phyloP scores from a whole-genome alignment of 352 stramenopile genomes.

The Pythium inflatum region DNA sequence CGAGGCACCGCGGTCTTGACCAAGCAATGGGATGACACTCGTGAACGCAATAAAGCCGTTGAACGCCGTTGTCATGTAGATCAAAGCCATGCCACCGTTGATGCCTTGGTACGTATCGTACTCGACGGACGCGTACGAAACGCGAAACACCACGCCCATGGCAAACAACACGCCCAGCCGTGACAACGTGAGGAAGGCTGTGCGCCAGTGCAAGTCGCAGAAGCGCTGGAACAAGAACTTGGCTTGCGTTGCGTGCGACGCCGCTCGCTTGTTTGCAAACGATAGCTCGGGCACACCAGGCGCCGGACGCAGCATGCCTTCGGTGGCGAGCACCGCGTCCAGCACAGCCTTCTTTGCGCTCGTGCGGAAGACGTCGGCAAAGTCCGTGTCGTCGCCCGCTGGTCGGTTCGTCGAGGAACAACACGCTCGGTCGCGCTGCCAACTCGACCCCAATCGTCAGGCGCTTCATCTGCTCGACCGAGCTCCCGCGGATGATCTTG shows the following conservation, averaged over 20 bases:
- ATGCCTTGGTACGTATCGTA: conserved; percentile 36
- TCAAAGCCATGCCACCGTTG: conserved; percentile 53
- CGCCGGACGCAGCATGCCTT: not conserved
- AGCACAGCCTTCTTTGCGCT: conserved; percentile 12
- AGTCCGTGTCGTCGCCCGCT: conserved; percentile 42
- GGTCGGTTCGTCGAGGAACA: conserved; percentile 89
- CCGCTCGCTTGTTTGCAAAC: conserved; percentile 26
- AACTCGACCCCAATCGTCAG: conserved; percentile 88
- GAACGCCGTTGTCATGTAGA: conserved; percentile 79
- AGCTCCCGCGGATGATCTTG: conserved; percentile 31
- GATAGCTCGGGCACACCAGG: conserved; percentile 1
- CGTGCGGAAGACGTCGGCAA: conserved; percentile 16
- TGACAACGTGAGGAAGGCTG: conserved; percentile 65
- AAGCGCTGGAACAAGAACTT: conserved; percentile 31
- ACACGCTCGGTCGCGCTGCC: conserved; percentile 70
- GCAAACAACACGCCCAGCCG: conserved; percentile 53
- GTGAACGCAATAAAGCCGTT: conserved; percentile 67
- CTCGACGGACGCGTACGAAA: conserved; percentile 46
- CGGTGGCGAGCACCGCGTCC: conserved; percentile 8
- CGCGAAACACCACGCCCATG: conserved; percentile 65
- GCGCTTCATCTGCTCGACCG: conserved; percentile 56
- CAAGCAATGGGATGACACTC: conserved; percentile 61
- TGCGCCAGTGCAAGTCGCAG: conserved; percentile 37
- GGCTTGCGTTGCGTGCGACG: conserved; percentile 19
- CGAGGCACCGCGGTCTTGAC: conserved; percentile 86